Base-by-base conservation (phyloP, 192 early-diverging fungal genomes). In the Globomyces pollinis-pini region DNA sequence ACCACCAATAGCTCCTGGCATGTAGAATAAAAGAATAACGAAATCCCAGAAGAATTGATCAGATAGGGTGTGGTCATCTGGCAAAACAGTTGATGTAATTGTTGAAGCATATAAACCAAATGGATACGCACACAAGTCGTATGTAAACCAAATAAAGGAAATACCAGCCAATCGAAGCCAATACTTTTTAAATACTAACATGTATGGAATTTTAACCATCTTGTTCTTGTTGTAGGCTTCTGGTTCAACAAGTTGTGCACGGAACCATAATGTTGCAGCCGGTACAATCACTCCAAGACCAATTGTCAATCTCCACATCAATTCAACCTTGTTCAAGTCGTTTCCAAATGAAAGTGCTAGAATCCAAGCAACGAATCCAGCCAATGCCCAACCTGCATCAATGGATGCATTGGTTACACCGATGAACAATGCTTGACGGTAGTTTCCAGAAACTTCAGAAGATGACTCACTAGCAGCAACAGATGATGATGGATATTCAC, bases 141-240 rank as follows among this genome's bases (percentile, higher is more conserved):
- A 63, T 31, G 60, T 23, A 28, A 63, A 52, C 62, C 62, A 63
- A 26, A 54, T 55, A 15, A 44, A 54, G 3, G 30, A 21, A 33
- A 49, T 30, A 1, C 42, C 62, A 13, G 30, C 50, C 1, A 63
- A 39, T 9, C 62, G 21, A 26, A 47, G 28, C 44, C 44, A 47
- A 13, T 56, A 56, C 15, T 56, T 56, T 56, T 56, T 56, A 29
- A 56, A 42, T 23, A 56, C 54, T 24, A 56, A 26, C 5, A 20
- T 26, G 28, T 26, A 1, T 5, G 44, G 44, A 2, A 47, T 24
- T 26, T 26, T 47, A n/a, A n/a, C n/a, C 13, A 56, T 23, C 24
- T 26, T 35, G 23, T 38, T 41, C 31, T 56, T 26, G 13, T 21
- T 26, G 18, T 56, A 56, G 2, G 38, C 38, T 38, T 56, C 31